Percentiles rank a stretch among this genome's conserved stretches.
Evolutionary conservation across 306 rosid species (phyloP).

Genomic region (Gynostemma pentaphyllum): DNA sequence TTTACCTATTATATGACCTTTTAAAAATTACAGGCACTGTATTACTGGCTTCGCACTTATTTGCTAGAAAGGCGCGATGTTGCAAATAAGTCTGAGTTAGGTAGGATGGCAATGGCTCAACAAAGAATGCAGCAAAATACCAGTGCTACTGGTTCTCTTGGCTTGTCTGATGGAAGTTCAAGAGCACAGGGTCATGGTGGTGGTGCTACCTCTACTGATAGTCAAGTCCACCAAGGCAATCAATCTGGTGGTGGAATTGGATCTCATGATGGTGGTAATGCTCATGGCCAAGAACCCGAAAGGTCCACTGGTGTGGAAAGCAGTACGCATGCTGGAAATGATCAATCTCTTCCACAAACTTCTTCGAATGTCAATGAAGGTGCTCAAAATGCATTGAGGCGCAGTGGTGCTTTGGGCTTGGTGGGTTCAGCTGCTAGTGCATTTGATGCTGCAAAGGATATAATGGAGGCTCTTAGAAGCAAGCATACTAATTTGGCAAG

Average conservation of each 20-base stretch:
- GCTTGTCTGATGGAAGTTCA: conserved; percentile 62
- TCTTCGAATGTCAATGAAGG: conserved; percentile 67
- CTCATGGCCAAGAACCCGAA: conserved; percentile 90
- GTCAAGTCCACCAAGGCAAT: conserved; percentile 64
- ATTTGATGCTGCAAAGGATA: conserved; percentile 98
- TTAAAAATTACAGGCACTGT: conserved; percentile 55
- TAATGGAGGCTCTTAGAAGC: conserved; percentile 99
- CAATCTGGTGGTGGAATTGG: conserved; percentile 74
- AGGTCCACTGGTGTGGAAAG: conserved; percentile 76
- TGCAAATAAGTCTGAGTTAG: conserved; percentile 86
- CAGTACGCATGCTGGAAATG: conserved; percentile 65
- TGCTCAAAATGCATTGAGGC: conserved; percentile 76
- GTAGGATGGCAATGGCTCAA: conserved; percentile 86
- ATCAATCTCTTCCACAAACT: conserved; percentile 73
- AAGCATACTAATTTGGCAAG: conserved; percentile 93
- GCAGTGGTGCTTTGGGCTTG: conserved; percentile 76
- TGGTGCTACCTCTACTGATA: conserved; percentile 44
- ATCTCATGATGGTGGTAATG: conserved; percentile 79
- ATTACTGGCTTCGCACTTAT: conserved; percentile 98
- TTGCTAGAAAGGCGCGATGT: conserved; percentile 96
- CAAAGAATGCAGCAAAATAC: conserved; percentile 83
- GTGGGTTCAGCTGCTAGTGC: conserved; percentile 96
- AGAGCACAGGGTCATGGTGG: conserved; percentile 74
- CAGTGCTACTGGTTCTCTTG: conserved; percentile 53
- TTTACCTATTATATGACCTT: background rate